These are phyloP conservation scores for Linum lewisii DNA, from an alignment of 345 rosid genomes.

Conservation along the genomic window DNA sequence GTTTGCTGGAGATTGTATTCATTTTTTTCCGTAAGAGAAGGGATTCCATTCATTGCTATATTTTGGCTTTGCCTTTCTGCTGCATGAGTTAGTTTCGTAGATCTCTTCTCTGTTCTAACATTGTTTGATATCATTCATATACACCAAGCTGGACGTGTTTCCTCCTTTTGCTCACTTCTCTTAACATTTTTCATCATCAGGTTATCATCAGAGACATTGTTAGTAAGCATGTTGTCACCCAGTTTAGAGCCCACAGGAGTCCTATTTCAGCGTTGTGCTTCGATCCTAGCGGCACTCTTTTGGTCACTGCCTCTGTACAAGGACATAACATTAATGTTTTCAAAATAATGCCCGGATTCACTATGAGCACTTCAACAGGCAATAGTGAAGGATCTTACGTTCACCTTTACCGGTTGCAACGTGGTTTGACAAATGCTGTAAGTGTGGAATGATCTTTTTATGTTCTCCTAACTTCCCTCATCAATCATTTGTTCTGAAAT, in stretches of 20 bases:
- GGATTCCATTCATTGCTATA: not conserved
- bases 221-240: constrained; percentile 55
- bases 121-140: too few relatives aligned
- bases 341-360: constrained; percentile 53
- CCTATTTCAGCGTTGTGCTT: constrained; percentile 85
- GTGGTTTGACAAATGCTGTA: constrained; percentile 95
- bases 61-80: too few relatives aligned
- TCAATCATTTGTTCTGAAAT: not conserved
- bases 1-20: too few relatives aligned
- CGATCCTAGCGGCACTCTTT: constrained; percentile 82
- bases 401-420: constrained; percentile 84
- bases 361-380: constrained; percentile 29
- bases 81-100: not conserved
- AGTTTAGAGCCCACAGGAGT: constrained; percentile 88
- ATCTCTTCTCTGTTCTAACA: not conserved
- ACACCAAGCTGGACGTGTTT: not conserved
- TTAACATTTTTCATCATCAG: constrained; percentile 24
- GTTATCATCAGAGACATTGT: constrained; percentile 75
- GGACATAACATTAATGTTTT: constrained; percentile 91
- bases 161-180: not conserved
- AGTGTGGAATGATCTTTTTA: constrained; percentile 16
- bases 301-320: constrained; percentile 87
- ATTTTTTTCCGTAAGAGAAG: too few relatives aligned
- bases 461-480: not conserved
- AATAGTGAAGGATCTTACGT: constrained; percentile 38